Evolutionary conservation across 2,329 filamentous ascomycete species (phyloP), one percentile per base, ranked within the genome.

Genomic region (Emericellopsis cladophorae): DNA sequence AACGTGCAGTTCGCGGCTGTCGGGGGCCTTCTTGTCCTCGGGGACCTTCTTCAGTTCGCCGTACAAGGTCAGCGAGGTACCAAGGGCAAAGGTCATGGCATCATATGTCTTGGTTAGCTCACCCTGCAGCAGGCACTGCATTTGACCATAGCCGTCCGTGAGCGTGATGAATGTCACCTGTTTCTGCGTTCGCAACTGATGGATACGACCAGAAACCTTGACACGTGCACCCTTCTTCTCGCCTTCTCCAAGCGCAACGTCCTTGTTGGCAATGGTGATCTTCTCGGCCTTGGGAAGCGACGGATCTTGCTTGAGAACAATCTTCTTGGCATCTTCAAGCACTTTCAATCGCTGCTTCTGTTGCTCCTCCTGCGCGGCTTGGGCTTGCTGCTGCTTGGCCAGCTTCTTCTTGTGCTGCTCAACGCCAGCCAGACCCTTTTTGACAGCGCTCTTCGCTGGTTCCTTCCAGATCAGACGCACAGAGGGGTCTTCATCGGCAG

Each of bases 81-180:
- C 88, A 46, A 83, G 79, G 26, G 86, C 85, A 51, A 95, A 75
- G 21, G 83, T 88, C 51, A 94, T 68, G 46, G 86, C 84, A 55
- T 94, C 87, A 67, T 93, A 93, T n/a, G 85, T 90, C 70, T 87
- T 88, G 49, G 86, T 82, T 51, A 96, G 72, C 47, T 87, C 73
- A 43, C 88, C 88, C 4, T 70, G 62, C 49, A 95, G 67, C 46
- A 95, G 74, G 55, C 86, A 89, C 68, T 95, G 88, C 59, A 96
- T 70, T 54, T 81, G 80, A 41, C 50, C 51, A 54, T 89, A 84
- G 44, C 90, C 89, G 54, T 92, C 85, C 48, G 80, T 72, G 45
- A 95, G 69, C 14, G 82, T 90, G 54, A 95, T 70, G 64, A 95
- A 95, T 43, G 87, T 79, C 46, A 87, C 74, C 51, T 84, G 81